Conservation (phyloP, 805 yeast species). For the Ogataea thermomethanolica region DNA sequence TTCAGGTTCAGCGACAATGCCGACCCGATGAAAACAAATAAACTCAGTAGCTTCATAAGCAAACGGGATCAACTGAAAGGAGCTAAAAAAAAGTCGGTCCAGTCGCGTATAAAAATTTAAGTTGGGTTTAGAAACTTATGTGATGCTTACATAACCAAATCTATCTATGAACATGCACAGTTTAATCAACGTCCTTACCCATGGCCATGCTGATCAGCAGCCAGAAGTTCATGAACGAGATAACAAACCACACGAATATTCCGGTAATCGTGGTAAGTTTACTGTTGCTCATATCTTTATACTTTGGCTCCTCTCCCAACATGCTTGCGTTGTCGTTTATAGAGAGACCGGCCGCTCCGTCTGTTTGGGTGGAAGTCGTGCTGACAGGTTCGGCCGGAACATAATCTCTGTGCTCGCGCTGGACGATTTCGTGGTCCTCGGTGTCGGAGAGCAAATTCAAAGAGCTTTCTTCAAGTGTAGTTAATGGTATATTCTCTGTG, state of each 20-base stretch:
- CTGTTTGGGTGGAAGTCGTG: background rate
- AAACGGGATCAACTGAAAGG: background rate
- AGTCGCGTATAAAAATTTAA: constrained; percentile 2
- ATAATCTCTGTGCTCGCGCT: too few relatives aligned
- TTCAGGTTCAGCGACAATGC: constrained; percentile 31
- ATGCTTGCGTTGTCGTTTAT: background rate
- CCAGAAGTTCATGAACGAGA: constrained; percentile 69
- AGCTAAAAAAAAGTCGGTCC: background rate
- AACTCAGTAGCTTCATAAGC: constrained; percentile 1
- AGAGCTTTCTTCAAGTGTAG: constrained; percentile 11
- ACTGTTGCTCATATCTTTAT: constrained; percentile 71
- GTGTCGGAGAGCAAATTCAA: constrained; percentile 9
- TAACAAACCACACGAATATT: constrained; percentile 62
- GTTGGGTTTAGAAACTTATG: background rate
- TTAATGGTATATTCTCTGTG: constrained; percentile 9
- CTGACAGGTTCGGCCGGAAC: background rate
- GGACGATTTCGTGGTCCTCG: constrained; percentile 1
- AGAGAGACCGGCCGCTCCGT: background rate
- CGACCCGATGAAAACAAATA: constrained; percentile 3
- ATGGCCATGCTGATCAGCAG: constrained; percentile 43
- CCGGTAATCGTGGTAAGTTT: constrained; percentile 51
- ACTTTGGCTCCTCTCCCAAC: constrained; percentile 19
- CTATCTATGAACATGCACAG: background rate
- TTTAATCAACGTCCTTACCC: constrained; percentile 28
- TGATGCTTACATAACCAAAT: background rate